These are phyloP conservation scores for Diaporthe batatas DNA, from an alignment of 2,329 filamentous ascomycete species.

Conservation along the genomic window DNA sequence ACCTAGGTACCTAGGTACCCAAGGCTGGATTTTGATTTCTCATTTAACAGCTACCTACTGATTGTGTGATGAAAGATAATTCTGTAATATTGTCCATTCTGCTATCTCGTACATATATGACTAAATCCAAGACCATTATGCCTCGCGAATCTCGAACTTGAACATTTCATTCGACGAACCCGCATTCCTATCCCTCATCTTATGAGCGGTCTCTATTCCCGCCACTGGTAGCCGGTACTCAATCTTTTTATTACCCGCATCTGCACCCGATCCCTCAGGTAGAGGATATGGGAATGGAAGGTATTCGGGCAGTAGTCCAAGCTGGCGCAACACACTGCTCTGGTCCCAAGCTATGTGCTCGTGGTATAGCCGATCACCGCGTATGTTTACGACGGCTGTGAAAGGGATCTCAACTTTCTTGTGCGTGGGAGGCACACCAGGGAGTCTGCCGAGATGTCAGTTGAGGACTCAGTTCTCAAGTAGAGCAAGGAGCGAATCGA, in stretches of 20 bases:
- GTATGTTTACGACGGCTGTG: slow-evolving; percentile 74
- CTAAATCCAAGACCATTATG: neutral
- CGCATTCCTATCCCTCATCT: slow-evolving; percentile 63
- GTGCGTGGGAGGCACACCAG: slow-evolving; percentile 68
- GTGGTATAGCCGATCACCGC: slow-evolving; percentile 76
- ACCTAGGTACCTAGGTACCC: no score
- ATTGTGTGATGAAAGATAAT: no score
- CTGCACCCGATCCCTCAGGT: slow-evolving; percentile 52
- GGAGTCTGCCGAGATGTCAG: slow-evolving; percentile 53
- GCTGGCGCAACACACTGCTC: slow-evolving; percentile 70
- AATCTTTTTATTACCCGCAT: slow-evolving; percentile 49
- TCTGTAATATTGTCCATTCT: no score
- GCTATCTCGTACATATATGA: no score
- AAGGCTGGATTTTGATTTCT: no score
- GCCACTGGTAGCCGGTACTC: slow-evolving; percentile 73
- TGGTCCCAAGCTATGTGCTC: slow-evolving; percentile 82
- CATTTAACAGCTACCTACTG: no score
- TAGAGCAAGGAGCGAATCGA: no score
- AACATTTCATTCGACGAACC: slow-evolving; percentile 70
- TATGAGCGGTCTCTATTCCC: slow-evolving; percentile 66
- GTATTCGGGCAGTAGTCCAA: slow-evolving; percentile 74
- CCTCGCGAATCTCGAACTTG: slow-evolving; percentile 46
- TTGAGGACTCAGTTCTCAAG: neutral
- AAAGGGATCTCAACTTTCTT: slow-evolving; percentile 70
- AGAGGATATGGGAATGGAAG: slow-evolving; percentile 72